These are phyloP conservation scores for Scheffersomyces coipomensis DNA, from an alignment of 805 yeast species.

Conservation along the genomic window DNA sequence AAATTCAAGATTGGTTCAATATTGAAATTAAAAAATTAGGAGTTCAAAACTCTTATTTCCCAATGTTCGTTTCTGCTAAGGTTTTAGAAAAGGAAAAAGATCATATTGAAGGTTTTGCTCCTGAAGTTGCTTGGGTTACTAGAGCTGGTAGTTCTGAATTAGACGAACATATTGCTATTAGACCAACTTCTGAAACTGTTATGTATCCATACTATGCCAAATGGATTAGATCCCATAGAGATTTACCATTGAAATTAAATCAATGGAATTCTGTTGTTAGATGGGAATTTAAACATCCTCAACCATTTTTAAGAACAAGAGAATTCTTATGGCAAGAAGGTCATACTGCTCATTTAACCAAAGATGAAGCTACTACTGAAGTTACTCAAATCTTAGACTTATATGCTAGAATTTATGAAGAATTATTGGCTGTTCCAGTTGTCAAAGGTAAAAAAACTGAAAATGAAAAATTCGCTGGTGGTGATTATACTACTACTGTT, in stretches of 20 bases:
- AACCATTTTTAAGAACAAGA: conserved; percentile 97
- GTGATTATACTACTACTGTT: conserved; percentile 89
- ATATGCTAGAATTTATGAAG: conserved; percentile 83
- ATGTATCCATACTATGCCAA: conserved; percentile 99
- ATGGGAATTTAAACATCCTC: conserved; percentile 99
- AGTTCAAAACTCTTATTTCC: conserved; percentile 94
- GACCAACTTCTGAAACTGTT: conserved; percentile 99
- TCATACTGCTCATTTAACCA: conserved; percentile 92
- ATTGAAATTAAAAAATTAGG: conserved; percentile 78
- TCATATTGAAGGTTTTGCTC: conserved; percentile 98
- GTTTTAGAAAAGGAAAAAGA: conserved; percentile 98
- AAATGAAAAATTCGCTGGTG: conserved; percentile 98
- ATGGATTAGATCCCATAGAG: conserved; percentile 98
- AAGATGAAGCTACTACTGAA: conserved; percentile 78
- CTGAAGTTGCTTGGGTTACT: conserved; percentile 99
- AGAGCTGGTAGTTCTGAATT: conserved; percentile 90
- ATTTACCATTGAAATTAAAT: conserved; percentile 90
- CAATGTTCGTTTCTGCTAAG: conserved; percentile 92
- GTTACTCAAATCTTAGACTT: conserved; percentile 82
- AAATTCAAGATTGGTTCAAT: conserved; percentile 86
- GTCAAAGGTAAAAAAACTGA: conserved; percentile 93
- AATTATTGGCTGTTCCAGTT: conserved; percentile 95
- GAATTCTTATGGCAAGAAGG: conserved; percentile 99
- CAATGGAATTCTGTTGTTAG: conserved; percentile 99
- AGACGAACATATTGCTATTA: conserved; percentile 97